Evolutionary conservation across 163 green algal species (phyloP), one percentile per base, ranked within the genome.

Genomic region (Trebouxiophyceae sp.): DNA sequence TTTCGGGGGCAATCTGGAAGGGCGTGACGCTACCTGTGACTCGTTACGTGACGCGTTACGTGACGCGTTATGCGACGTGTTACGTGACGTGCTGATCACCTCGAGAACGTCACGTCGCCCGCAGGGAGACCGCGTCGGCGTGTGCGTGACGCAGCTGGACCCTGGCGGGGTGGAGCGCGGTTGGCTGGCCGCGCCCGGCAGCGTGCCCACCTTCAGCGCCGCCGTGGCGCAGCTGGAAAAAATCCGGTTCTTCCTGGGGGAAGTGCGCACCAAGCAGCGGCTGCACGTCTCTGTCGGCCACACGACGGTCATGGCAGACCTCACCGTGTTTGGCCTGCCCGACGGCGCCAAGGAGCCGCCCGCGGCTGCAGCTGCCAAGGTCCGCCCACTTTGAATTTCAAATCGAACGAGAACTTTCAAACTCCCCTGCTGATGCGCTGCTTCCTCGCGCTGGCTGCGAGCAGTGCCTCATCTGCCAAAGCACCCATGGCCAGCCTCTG

Each of bases 131-230:
- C 65, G 91, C 0, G 77, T 87, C 5, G 92, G 85, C 19, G 77
- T 97, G 2, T 96, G 89, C 61, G 83, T 97, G 7, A 89, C 90
- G 0, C 79, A 95, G 68, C 84, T 98, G 39, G 87, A 96, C 71
- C 31, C 89, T 0, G 77, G 68, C 22, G 45, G 81, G 1, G 46
- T 98, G 7, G 92, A 98, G 73, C 65, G 92, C 3, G 87, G 89
- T 1, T 45, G 96, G 20, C 81, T 77, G 33, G 79, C 76, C 47
- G 63, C 79, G 0, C 86, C 87, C 5, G 79, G 79, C 29, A 77
- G 66, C 2, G 78, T 97, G 45, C 86, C 82, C 30, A 93, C 83
- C 0, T 93, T 94, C 71, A 64, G 62, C 5, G 74, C 55, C 3
- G 83, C 80, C 1, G 62, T 93, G n/a, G 78, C 76, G 16, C 62